phyloP scores from a whole-genome alignment of 148 eudicot genomes.

The Gaultheria prostrata region DNA sequence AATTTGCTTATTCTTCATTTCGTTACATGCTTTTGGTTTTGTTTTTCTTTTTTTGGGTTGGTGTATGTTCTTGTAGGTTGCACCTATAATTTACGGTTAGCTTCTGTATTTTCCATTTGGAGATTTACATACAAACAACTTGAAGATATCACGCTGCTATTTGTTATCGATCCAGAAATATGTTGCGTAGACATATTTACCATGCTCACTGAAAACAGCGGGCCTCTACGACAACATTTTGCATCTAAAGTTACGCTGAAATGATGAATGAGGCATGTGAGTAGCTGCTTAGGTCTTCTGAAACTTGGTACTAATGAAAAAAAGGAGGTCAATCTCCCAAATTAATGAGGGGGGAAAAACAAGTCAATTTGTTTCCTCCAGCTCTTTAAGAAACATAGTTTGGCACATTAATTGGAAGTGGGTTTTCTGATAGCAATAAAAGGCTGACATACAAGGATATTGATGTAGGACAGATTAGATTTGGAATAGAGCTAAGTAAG shows the following conservation, averaged over 20 bases:
- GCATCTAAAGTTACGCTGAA: neutral
- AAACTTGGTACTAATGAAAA: neutral
- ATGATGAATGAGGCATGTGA: neutral
- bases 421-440: constrained; percentile 2
- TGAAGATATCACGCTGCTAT: neutral
- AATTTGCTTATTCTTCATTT: neutral
- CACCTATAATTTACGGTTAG: neutral
- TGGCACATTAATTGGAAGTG: neutral
- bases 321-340: neutral
- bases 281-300: neutral
- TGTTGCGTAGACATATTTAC: neutral
- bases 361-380: neutral
- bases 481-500: too few species aligned
- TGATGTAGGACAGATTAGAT: too few species aligned
- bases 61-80: neutral
- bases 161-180: neutral
- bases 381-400: neutral
- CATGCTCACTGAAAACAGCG: constrained; percentile 3
- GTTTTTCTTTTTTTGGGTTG: neutral
- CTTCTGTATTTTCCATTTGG: neutral
- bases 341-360: neutral
- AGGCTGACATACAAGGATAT: neutral
- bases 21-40: neutral
- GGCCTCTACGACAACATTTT: neutral
- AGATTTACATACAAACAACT: neutral